A percentile compares a stretch with the other conserved stretches of the same genome.
Evolutionary conservation across 1,284 basidiomycete genomes (phyloP).

Genomic region (Microbotryum lychnidis-dioicae): DNA sequence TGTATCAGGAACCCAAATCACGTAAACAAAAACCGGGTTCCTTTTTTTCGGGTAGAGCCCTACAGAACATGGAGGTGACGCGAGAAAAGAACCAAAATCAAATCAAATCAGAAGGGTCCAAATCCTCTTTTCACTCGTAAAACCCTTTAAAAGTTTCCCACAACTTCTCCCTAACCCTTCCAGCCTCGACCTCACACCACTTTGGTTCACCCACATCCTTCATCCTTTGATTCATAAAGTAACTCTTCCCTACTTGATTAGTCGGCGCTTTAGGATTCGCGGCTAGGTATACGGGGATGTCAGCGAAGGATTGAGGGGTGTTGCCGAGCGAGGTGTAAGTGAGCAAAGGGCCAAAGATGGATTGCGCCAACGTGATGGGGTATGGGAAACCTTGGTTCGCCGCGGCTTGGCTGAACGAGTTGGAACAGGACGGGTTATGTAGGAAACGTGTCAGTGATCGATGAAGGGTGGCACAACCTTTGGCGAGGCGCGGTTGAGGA

Average conservation of each 20-base stretch:
- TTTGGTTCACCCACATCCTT: slow-evolving; percentile 16
- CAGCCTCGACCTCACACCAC: slow-evolving; percentile 13
- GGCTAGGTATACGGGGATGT: slow-evolving; percentile 34
- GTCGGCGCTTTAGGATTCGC: slow-evolving; percentile 18
- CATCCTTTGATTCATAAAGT: slow-evolving; percentile 14
- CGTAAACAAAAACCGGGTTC: too few relatives aligned
- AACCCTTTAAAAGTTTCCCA: slow-evolving; percentile 11
- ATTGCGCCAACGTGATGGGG: slow-evolving; percentile 31
- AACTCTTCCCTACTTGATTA: slow-evolving; percentile 1
- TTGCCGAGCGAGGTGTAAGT: slow-evolving; percentile 30
- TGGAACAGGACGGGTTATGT: slow-evolving; percentile 9
- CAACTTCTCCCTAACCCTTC: slow-evolving; percentile 1
- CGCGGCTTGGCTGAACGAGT: slow-evolving; percentile 34
- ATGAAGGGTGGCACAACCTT: neutral
- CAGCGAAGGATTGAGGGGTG: slow-evolving; percentile 31
- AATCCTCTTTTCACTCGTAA: too few relatives aligned
- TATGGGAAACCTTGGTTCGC: slow-evolving; percentile 36
- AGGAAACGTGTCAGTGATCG: neutral
- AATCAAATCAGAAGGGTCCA: too few relatives aligned
- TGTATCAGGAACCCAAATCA: too few relatives aligned
- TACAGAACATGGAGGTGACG: too few relatives aligned
- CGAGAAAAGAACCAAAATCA: too few relatives aligned
- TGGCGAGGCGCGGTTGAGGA: neutral
- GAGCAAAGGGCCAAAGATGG: slow-evolving; percentile 31
- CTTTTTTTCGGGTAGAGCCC: too few relatives aligned